phyloP scores from a whole-genome alignment of 768 basidiomycete genomes.

The Macrolepiota albuminosa region DNA sequence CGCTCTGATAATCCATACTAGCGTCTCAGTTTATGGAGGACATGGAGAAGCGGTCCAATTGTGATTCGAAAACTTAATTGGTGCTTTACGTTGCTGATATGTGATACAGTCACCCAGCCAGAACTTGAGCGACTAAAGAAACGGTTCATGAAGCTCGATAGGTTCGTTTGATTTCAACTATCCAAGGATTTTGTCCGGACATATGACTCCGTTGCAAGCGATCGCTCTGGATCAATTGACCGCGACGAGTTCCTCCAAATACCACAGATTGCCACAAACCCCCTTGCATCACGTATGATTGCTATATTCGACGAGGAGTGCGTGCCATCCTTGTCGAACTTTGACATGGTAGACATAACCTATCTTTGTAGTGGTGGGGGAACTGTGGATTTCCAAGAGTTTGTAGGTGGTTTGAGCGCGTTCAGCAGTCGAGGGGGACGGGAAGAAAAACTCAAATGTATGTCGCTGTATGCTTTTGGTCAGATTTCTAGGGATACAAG shows the following conservation, averaged over 20 bases:
- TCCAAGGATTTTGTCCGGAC: neutral
- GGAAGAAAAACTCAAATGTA: slow-evolving; percentile 95
- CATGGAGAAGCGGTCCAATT: slow-evolving; percentile 96
- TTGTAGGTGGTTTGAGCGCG: slow-evolving; percentile 95
- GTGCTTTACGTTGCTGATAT: slow-evolving; percentile 4
- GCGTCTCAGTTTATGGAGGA: slow-evolving; percentile 97
- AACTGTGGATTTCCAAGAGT: slow-evolving; percentile 98
- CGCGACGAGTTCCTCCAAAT: slow-evolving; percentile 98
- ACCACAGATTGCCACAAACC: slow-evolving; percentile 98
- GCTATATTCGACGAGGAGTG: slow-evolving; percentile 99
- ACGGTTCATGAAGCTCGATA: slow-evolving; percentile 99
- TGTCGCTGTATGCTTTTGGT: slow-evolving; percentile 25
- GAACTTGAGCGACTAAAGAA: slow-evolving; percentile 97
- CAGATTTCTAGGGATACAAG: neutral
- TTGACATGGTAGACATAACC: slow-evolving; percentile 4
- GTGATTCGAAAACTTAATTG: slow-evolving; percentile 46
- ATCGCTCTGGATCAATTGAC: slow-evolving; percentile 97
- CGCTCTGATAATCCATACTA: slow-evolving; percentile 24
- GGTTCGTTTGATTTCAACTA: slow-evolving; percentile 35
- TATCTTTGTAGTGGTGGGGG: slow-evolving; percentile 76
- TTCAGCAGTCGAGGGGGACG: slow-evolving; percentile 96
- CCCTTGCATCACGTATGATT: slow-evolving; percentile 95
- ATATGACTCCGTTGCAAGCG: slow-evolving; percentile 39
- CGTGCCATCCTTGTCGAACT: slow-evolving; percentile 28
- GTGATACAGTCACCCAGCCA: slow-evolving; percentile 75